Percentiles rank a stretch among this genome's conserved stretches.
Evolutionary conservation across 1,284 basidiomycete genomes (phyloP).

Genomic region (Trichosporon faecale): DNA sequence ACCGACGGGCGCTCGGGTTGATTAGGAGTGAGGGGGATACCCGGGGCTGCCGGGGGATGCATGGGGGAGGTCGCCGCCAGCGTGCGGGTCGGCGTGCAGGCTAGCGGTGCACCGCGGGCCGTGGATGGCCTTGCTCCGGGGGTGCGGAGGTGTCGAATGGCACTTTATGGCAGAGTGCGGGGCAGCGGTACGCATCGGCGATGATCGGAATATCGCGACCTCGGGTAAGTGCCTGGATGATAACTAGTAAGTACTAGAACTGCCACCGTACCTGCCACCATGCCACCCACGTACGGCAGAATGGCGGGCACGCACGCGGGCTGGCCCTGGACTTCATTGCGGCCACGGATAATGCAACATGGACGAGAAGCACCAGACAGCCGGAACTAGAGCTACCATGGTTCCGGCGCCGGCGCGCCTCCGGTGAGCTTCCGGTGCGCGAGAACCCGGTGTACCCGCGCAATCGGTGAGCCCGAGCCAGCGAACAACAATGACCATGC

Average conservation of each 20-base stretch:
- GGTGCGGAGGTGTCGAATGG: background rate
- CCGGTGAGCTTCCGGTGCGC: no score
- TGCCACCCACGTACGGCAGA: background rate
- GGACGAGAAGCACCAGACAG: background rate
- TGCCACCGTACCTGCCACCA: background rate
- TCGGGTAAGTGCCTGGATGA: constrained; percentile 8
- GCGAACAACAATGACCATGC: background rate
- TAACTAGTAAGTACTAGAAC: constrained; percentile 4
- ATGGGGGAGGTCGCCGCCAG: background rate
- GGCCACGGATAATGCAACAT: background rate
- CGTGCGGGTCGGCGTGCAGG: background rate
- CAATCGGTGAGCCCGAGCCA: background rate
- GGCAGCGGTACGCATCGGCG: constrained; percentile 6
- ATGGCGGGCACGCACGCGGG: background rate
- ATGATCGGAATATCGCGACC: background rate
- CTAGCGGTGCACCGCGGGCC: background rate
- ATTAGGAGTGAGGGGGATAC: background rate
- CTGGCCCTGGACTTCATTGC: background rate
- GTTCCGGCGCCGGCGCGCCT: no score
- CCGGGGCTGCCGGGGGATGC: background rate
- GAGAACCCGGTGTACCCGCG: no score
- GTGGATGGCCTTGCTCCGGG: background rate
- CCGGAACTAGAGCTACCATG: no score
- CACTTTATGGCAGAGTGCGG: background rate
- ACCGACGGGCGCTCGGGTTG: background rate